These are phyloP conservation scores for Thelephora terrestris DNA, from an alignment of 1,284 basidiomycete species.

Conservation along the genomic window DNA sequence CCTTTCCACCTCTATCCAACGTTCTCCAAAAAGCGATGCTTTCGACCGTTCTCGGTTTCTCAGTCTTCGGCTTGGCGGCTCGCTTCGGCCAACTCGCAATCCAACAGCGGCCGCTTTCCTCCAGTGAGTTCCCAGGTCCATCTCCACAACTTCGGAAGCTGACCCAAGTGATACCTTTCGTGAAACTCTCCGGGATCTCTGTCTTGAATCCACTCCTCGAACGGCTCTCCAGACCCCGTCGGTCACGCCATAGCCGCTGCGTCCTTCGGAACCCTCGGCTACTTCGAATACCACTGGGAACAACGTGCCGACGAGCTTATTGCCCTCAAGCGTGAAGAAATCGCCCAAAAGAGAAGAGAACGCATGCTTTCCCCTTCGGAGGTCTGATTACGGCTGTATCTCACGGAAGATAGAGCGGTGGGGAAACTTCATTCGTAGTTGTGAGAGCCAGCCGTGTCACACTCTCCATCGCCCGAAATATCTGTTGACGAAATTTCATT, in stretches of 20 bases:
- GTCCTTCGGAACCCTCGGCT: conserved; percentile 56
- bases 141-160: neutral
- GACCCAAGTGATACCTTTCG: neutral
- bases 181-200: too few species aligned
- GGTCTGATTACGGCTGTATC: too few species aligned
- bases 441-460: too few species aligned
- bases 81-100: conserved; percentile 77
- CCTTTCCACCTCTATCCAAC: too few species aligned
- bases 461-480: too few species aligned
- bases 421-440: too few species aligned
- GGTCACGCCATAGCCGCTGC: conserved; percentile 59
- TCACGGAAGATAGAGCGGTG: too few species aligned
- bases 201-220: too few species aligned
- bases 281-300: conserved; percentile 62
- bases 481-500: too few species aligned
- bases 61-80: conserved; percentile 66
- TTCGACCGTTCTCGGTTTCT: conserved; percentile 68
- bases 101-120: conserved; percentile 55
- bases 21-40: conserved; percentile 28
- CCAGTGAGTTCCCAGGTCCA: conserved; percentile 39
- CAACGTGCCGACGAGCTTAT: conserved; percentile 45
- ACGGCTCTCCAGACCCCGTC: conserved; percentile 37
- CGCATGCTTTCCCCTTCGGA: neutral
- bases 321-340: conserved; percentile 48
- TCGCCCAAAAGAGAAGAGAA: conserved; percentile 37